These are phyloP conservation scores for Diaporthe sp. DNA, from an alignment of 2,329 filamentous ascomycete genomes.

Conservation along the genomic window DNA sequence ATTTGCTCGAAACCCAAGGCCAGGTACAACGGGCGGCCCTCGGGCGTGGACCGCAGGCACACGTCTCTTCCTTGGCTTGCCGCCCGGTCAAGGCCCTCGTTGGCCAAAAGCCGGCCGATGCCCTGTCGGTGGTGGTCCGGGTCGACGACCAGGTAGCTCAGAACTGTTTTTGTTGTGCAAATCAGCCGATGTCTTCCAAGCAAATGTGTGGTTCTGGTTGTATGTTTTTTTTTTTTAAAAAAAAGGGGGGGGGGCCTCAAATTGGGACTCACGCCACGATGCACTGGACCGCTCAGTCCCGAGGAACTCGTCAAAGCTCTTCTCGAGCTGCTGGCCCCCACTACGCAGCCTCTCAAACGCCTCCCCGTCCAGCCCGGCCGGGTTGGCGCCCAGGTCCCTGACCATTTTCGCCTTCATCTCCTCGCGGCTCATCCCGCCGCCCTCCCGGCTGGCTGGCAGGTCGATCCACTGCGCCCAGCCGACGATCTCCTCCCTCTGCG, in stretches of 20 bases:
- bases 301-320: background rate
- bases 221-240: background rate
- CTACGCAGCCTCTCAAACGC: background rate
- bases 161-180: constrained; percentile 38
- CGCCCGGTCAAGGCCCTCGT: constrained; percentile 45
- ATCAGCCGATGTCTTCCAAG: background rate
- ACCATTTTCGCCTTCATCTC: constrained; percentile 6
- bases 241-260: no score
- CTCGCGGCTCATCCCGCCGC: background rate
- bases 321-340: constrained; percentile 17
- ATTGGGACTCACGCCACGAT: constrained; percentile 3
- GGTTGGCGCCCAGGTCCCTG: background rate
- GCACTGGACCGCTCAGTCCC: background rate
- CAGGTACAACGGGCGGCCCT: constrained; percentile 45
- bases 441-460: background rate
- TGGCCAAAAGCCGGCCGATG: constrained; percentile 45
- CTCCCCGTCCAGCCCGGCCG: constrained; percentile 25
- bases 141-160: constrained; percentile 46
- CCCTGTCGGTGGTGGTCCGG: constrained; percentile 47
- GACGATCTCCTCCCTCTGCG: background rate
- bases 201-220: background rate
- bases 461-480: constrained; percentile 40
- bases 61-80: constrained; percentile 41
- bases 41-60: constrained; percentile 44
- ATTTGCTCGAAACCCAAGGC: constrained; percentile 44